These are phyloP conservation scores for Hypoxylon intermedium DNA, from an alignment of 495 filamentous ascomycete genomes.

Conservation along the genomic window DNA sequence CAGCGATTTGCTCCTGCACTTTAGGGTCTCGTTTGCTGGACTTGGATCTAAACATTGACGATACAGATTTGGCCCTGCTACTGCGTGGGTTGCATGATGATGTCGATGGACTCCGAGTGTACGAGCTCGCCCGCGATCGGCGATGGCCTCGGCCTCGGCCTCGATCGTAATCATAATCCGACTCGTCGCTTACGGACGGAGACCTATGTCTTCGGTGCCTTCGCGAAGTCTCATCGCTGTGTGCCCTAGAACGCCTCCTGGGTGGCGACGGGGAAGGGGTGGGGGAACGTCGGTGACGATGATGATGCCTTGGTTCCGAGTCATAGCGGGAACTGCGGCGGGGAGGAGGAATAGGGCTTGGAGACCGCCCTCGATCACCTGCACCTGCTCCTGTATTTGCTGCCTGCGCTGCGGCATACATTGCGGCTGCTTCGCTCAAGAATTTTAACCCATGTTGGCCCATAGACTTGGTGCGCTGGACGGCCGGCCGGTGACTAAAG, in stretches of 20 bases:
- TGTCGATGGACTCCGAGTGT: slow-evolving; percentile 28
- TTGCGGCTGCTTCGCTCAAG: slow-evolving; percentile 40
- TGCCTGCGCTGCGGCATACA: slow-evolving; percentile 35
- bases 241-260: slow-evolving; percentile 28
- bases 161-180: slow-evolving; percentile 27
- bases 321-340: slow-evolving; percentile 20
- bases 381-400: slow-evolving; percentile 7
- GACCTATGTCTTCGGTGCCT: slow-evolving; percentile 27
- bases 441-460: slow-evolving; percentile 39
- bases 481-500: slow-evolving; percentile 22
- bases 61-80: slow-evolving; percentile 19
- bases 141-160: slow-evolving; percentile 31
- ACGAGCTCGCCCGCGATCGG: slow-evolving; percentile 28
- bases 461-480: slow-evolving; percentile 33
- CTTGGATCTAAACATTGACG: slow-evolving; percentile 7
- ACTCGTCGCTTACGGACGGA: slow-evolving; percentile 22
- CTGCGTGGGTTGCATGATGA: slow-evolving; percentile 12
- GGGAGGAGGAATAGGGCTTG: slow-evolving; percentile 22
- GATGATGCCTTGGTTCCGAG: slow-evolving; percentile 14
- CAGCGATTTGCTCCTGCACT: slow-evolving; percentile 5
- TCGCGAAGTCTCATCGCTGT: slow-evolving; percentile 27
- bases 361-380: slow-evolving; percentile 27
- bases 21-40: slow-evolving; percentile 12
- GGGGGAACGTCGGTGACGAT: slow-evolving; percentile 29
- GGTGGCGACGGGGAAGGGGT: slow-evolving; percentile 37